Evolutionary conservation across 768 basidiomycete species (phyloP), one percentile per base, ranked within the genome.

Genomic region (Tephrocybe rancida): DNA sequence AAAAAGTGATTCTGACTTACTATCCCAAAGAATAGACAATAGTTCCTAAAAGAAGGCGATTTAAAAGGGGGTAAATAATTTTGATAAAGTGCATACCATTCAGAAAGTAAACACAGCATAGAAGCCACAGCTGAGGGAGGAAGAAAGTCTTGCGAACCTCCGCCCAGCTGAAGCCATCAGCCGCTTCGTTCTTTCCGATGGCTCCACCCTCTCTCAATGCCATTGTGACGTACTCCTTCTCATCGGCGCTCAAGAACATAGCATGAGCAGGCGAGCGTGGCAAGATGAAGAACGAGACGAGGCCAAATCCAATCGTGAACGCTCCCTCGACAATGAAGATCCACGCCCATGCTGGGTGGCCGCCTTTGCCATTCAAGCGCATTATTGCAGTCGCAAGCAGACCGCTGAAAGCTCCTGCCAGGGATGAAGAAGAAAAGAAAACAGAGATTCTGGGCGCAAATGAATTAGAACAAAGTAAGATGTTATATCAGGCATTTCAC

Each of bases 311-410:
- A 47, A 74, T 66, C 0, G 79, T 80, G 56, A 82, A 74, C 0
- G 68, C 59, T 3, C 82, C 82, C 57, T 83, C 80, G 19, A 74
- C 22, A 35, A 76, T 73, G 57, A 76, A 75, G 45, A 78, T 70
- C 78, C 75, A 81, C 29, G 71, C 66, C 81, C 80, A 82, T 8
- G 77, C 79, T 5, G 72, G 64, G 52, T 67, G 70, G 2, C 75
- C 73, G 5, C 68, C 69, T 13, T 70, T 63, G 13, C 77, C 77
- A 46, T 79, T 59, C 70, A 83, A 74, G n/a, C 77, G 63, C 41
- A 69, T 62, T 52, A 83, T 79, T 2, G 69, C 77, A 26, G 73
- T 58, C 3, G 80, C 80, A 26, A 83, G 70, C 3, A 82, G 69
- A 41, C 81, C 81, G 19, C 73, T 74, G 59, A 79, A 77, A 0